Evolutionary conservation across 2,329 filamentous ascomycete species (phyloP), one percentile per base, ranked within the genome.

Genomic region (Colletotrichum endophyticum): DNA sequence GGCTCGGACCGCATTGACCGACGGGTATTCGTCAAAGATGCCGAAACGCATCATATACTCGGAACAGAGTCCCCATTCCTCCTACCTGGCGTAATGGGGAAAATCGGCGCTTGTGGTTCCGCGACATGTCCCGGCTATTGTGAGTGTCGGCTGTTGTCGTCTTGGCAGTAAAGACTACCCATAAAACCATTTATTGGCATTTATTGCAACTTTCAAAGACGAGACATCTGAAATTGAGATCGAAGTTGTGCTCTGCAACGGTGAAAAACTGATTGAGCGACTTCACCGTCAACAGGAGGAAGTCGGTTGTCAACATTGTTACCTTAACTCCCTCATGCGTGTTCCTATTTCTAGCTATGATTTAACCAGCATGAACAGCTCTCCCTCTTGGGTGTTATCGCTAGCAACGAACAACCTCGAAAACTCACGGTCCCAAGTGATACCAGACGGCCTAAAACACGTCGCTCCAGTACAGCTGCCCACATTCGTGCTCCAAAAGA

Each of bases 11-110:
- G 84, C 3, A 44, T 86, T 13, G 83, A 86, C 61, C 77, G 81
- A 9, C 75, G 85, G 9, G 57, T 84, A 3, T 80, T 86, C 61
- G 80, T 82, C 25, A 77, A 79, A 53, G 80, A 84, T 66, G 69
- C 68, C 19, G 68, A 66, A 7, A 71, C 77, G 7, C 79, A 79
- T 3, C 59, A 78, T 8, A 81, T 84, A 3, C 27, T 80, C 36
- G 83, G 83, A 0, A 76, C 85, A 22, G 83, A 86, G 71, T 76
- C 84, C 12, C 84, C 84, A 0, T 85, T 83, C 61, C 63, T 85
- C 27, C 74, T 83, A 49, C 82, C 83, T 2, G 83, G 80, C 0
- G 15, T 83, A 83, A 27, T n/a, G 25, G 22, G 57, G 70, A 49
- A 30, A 19, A 2, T 36, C 19, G 27, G 15, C 19, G 30, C 2